Conservation (phyloP, 2,329 filamentous ascomycete genomes). For the Plectosphaerella plurivora region DNA sequence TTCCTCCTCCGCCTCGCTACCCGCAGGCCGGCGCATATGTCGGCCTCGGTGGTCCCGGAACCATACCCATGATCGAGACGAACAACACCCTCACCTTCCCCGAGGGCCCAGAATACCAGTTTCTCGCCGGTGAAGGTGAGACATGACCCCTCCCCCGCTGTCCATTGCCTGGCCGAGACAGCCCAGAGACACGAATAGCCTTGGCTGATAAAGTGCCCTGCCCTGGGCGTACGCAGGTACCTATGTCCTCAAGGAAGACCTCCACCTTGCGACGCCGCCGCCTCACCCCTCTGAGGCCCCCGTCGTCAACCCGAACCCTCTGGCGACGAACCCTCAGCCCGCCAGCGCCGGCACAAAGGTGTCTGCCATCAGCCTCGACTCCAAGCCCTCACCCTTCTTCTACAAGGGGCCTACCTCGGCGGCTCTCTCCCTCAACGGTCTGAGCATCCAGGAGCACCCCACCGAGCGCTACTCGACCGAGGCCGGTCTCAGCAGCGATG, state of each 20-base stretch:
- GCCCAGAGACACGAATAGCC: neutral
- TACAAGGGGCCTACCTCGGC: conserved; percentile 48
- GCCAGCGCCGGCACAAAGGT: conserved; percentile 81
- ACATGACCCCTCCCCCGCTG: neutral
- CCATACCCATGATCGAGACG: conserved; percentile 80
- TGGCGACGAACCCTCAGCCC: conserved; percentile 80
- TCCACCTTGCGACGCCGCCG: conserved; percentile 88
- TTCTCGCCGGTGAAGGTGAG: conserved; percentile 87
- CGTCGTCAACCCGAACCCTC: conserved; percentile 80
- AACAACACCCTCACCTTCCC: conserved; percentile 84
- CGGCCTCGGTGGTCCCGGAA: conserved; percentile 62
- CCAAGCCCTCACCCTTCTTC: conserved; percentile 49
- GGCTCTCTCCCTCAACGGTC: conserved; percentile 38
- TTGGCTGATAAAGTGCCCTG: neutral
- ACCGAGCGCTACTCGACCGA: conserved; percentile 60
- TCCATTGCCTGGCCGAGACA: neutral
- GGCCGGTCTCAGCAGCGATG: conserved; percentile 52
- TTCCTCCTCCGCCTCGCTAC: conserved; percentile 84
- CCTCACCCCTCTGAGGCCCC: conserved; percentile 93
- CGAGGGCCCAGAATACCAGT: conserved; percentile 77
- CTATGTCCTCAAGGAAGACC: conserved; percentile 84
- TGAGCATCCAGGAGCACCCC: conserved; percentile 58
- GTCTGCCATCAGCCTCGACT: conserved; percentile 69
- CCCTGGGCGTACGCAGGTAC: conserved; percentile 53
- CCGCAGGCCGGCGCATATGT: conserved; percentile 71